These are phyloP conservation scores for Lentinus tigrinus DNA, from an alignment of 768 basidiomycete species.

Conservation along the genomic window DNA sequence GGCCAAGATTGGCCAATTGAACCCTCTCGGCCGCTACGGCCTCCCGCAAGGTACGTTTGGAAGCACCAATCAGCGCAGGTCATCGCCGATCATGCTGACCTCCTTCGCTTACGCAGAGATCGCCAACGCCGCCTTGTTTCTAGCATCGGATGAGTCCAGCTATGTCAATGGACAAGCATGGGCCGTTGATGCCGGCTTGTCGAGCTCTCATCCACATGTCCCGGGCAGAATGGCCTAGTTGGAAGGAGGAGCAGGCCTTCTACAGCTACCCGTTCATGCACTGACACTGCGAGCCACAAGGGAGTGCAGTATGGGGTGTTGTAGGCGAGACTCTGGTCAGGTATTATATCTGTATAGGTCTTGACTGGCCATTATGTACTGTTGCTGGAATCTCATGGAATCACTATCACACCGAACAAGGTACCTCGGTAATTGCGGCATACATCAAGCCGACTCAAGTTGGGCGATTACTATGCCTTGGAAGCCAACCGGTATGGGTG, in stretches of 20 bases:
- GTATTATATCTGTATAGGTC: too few relatives aligned
- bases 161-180: slow-evolving; percentile 91
- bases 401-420: too few relatives aligned
- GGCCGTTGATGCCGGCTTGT: slow-evolving; percentile 84
- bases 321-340: too few relatives aligned
- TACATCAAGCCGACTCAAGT: too few relatives aligned
- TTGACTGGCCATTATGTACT: too few relatives aligned
- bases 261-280: too few relatives aligned
- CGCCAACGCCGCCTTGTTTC: slow-evolving; percentile 79
- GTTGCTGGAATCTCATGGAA: too few relatives aligned
- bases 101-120: slow-evolving; percentile 60
- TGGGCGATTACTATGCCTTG: neutral
- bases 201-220: slow-evolving; percentile 74
- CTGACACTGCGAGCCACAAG: too few relatives aligned
- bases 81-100: neutral
- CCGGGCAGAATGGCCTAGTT: slow-evolving; percentile 67
- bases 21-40: slow-evolving; percentile 81
- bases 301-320: too few relatives aligned
- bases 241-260: too few relatives aligned
- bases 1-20: slow-evolving; percentile 78
- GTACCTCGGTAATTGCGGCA: too few relatives aligned
- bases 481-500: neutral
- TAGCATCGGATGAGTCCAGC: slow-evolving; percentile 88
- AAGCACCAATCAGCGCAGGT: neutral
- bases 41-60: slow-evolving; percentile 67